Percentiles rank a stretch among this genome's conserved stretches.
Evolutionary conservation across 371 early-diverging fungal genomes (phyloP).

Genomic region (Paraphysoderma sedebokerense): DNA sequence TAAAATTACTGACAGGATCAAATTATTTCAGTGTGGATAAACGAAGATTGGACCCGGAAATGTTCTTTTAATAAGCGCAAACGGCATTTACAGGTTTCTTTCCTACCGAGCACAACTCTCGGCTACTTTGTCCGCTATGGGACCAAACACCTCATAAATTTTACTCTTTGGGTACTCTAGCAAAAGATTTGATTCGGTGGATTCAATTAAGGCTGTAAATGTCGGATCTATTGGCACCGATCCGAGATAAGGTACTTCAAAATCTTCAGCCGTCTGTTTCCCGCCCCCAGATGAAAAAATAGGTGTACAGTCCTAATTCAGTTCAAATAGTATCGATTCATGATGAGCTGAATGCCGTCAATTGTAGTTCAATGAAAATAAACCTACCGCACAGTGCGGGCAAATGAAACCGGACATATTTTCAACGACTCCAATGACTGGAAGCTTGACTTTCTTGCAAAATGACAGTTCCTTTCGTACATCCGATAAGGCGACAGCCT

Average conservation of each 20-base stretch:
- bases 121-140: no score
- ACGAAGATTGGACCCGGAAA: no score
- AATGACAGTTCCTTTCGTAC: conserved; percentile 92
- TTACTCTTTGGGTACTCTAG: no score
- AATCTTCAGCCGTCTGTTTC: conserved; percentile 66
- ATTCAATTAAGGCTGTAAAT: conserved; percentile 45
- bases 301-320: conserved; percentile 62
- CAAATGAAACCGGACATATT: conserved; percentile 98
- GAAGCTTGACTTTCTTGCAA: conserved; percentile 77
- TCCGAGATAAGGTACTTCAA: conserved; percentile 57
- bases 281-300: conserved; percentile 89
- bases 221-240: conserved; percentile 71
- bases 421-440: conserved; percentile 90
- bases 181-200: no score
- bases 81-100: no score
- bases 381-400: conserved; percentile 55
- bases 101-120: no score
- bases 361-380: not conserved
- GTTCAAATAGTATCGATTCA: not conserved
- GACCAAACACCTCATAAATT: no score
- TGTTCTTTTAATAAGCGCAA: no score
- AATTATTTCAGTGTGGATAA: no score
- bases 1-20: no score
- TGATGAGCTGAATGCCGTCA: no score
- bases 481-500: conserved; percentile 78